Evolutionary conservation across 2,329 filamentous ascomycete genomes (phyloP).

Genomic region (Colletotrichum chrysophilum): DNA sequence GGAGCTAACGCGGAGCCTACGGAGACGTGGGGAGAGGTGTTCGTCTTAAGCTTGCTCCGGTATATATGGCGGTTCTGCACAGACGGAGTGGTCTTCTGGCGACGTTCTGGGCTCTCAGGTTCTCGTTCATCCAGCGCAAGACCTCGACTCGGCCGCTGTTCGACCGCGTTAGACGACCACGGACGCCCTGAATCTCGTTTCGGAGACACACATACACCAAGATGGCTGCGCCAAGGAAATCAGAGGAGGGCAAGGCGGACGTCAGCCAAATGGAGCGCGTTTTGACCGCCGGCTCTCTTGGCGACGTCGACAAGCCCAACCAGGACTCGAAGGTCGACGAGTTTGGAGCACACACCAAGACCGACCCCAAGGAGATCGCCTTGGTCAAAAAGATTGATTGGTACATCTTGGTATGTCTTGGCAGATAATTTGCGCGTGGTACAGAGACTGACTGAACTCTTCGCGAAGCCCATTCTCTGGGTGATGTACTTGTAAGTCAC

Average conservation of each 20-base stretch:
- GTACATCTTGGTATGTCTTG: conserved; percentile 33
- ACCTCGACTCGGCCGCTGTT: background rate
- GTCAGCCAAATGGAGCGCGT: conserved; percentile 16
- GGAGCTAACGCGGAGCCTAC: conserved; percentile 5
- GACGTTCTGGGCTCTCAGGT: background rate
- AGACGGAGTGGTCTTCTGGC: background rate
- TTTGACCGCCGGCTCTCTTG: conserved; percentile 10
- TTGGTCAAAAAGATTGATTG: conserved; percentile 39
- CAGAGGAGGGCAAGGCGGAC: conserved; percentile 3
- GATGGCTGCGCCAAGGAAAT: conserved; percentile 1
- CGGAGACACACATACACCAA: background rate
- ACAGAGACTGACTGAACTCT: background rate
- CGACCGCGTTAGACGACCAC: background rate
- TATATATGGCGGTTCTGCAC: conserved; percentile 5
- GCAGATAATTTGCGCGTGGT: background rate
- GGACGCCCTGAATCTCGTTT: background rate
- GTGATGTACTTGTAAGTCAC: conserved; percentile 21
- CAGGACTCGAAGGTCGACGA: conserved; percentile 32
- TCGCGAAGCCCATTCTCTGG: conserved; percentile 19
- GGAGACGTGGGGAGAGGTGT: background rate
- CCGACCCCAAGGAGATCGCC: conserved; percentile 40
- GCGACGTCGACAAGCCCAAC: conserved; percentile 19
- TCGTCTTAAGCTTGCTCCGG: background rate
- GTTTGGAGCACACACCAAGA: conserved; percentile 43
- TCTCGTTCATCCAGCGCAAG: background rate